These are phyloP conservation scores for Chlorella ohadii DNA, from an alignment of 139 green algal species.

Conservation along the genomic window DNA sequence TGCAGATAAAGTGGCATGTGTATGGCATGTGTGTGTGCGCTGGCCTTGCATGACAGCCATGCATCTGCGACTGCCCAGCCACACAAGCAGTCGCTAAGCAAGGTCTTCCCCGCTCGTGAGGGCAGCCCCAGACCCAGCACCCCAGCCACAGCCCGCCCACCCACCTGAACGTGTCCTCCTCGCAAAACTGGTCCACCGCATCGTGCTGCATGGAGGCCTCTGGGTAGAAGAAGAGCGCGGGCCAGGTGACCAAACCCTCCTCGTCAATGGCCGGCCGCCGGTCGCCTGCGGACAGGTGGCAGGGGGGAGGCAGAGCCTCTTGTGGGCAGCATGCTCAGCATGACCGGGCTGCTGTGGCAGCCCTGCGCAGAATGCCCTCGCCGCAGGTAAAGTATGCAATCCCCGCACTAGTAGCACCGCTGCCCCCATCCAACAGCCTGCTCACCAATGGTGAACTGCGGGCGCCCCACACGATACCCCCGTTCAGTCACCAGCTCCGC, in stretches of 20 bases:
- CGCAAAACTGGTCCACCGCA: constrained; percentile 80
- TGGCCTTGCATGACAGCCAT: too few species aligned
- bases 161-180: constrained; percentile 69
- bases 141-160: too few species aligned
- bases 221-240: constrained; percentile 90
- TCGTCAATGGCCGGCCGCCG: constrained; percentile 65
- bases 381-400: too few species aligned
- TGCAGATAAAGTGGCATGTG: too few species aligned
- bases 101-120: too few species aligned
- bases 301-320: not conserved
- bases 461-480: constrained; percentile 57
- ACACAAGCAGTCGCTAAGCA: too few species aligned
- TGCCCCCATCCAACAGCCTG: not conserved
- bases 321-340: not conserved
- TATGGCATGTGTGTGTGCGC: too few species aligned
- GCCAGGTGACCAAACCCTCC: constrained; percentile 78
- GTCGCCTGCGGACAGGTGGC: constrained; percentile 24
- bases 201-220: constrained; percentile 84
- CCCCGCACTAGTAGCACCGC: too few species aligned
- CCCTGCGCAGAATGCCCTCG: too few species aligned
- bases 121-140: not conserved
- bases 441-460: constrained; percentile 66
- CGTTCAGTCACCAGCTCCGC: constrained; percentile 46
- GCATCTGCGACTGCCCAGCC: too few species aligned
- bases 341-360: too few species aligned